Evolutionary conservation across 2,329 filamentous ascomycete species (phyloP), one percentile per base, ranked within the genome.

Genomic region (Colletotrichum sp.): DNA sequence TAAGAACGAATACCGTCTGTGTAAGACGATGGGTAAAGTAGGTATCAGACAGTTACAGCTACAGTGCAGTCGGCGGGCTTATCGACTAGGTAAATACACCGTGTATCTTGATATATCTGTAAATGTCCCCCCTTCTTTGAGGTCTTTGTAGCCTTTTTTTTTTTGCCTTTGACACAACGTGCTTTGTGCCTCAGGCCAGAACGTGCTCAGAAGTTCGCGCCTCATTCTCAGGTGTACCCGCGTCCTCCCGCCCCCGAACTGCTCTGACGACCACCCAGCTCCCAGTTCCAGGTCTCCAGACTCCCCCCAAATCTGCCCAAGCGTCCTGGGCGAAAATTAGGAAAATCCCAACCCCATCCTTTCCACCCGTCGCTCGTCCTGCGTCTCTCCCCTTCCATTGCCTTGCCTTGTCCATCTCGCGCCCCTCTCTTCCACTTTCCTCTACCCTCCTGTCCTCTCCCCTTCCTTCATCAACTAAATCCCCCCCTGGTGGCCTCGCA

Each of bases 341-440:
- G 75, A 79, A 79, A 79, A 79, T 77, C 75, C 80, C 80, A 80
- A 78, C 80, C 81, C 80, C 79, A 78, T 79, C 77, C 77, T 77
- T 77, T 77, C 73, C 72, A 67, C 72, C 63, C 76, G 52, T 72
- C 74, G 60, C 44, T 59, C 70, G 59, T 63, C 52, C 70, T 60
- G 30, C 65, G 36, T 72, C 68, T 52, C 68, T 74, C 65, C 71
- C 75, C 72, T 67, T 67, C 72, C 32, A 68, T 64, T 70, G 66
- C 69, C 55, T 70, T 76, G 36, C 44, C 67, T 57, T 64, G 59
- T 75, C 68, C 34, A 22, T 24, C 48, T 75, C 69, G n/a, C 44
- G 57, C 67, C 57, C 74, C 71, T 71, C 72, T 75, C 75, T 63
- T 34, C 16, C 59, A 32, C 64, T 39, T 68, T 68, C 69, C 57